Evolutionary conservation across 345 rosid genomes (phyloP).

Genomic region (Bruguiera parviflora): DNA sequence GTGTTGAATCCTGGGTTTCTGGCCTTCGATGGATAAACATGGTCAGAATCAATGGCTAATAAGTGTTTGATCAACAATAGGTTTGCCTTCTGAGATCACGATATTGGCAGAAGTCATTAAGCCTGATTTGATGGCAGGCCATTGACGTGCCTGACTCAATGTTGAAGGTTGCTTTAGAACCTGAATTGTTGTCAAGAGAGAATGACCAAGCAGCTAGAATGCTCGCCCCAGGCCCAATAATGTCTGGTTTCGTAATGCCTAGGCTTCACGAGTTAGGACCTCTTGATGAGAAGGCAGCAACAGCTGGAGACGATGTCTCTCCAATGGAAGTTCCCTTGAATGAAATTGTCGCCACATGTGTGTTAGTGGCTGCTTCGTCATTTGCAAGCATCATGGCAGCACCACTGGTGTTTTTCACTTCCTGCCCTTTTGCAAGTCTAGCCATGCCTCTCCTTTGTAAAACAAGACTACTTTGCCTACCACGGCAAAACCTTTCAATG

Average conservation of each 20-base stretch:
- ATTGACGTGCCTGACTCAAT: conserved; percentile 50
- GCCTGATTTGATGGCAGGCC: conserved; percentile 58
- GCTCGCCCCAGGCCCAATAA: background rate
- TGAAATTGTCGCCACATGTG: background rate
- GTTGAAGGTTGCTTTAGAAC: background rate
- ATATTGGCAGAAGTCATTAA: conserved; percentile 34
- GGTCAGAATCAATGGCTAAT: conserved; percentile 42
- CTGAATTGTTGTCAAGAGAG: background rate
- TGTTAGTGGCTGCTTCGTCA: background rate
- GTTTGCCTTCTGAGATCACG: background rate
- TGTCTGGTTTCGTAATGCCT: background rate
- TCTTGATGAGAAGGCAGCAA: background rate
- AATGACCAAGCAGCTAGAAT: background rate
- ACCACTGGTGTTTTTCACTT: background rate
- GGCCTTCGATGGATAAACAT: conserved; percentile 38
- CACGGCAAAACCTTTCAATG: background rate
- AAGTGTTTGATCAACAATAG: conserved; percentile 1
- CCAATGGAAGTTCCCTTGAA: background rate
- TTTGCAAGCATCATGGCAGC: background rate
- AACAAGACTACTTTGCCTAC: background rate
- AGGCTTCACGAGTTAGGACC: background rate
- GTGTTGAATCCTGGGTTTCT: conserved; percentile 32
- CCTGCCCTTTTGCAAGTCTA: background rate
- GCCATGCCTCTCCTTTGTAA: background rate
- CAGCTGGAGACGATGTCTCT: background rate